These are phyloP conservation scores for Cronartium quercuum DNA, from an alignment of 1,284 basidiomycete genomes.

Conservation along the genomic window DNA sequence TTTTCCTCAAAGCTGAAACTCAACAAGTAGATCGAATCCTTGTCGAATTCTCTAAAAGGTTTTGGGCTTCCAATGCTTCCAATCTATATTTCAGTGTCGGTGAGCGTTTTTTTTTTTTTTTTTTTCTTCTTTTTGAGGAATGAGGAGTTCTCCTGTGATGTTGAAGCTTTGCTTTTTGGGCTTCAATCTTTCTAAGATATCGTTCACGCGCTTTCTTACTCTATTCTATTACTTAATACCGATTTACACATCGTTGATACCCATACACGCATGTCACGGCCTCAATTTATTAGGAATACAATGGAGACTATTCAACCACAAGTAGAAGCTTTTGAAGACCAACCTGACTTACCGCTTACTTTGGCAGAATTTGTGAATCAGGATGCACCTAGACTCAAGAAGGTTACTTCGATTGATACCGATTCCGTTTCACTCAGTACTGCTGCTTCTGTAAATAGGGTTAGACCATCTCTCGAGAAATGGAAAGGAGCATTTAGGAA, in stretches of 20 bases:
- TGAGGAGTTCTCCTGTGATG: not conserved
- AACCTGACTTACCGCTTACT: slow-evolving; percentile 14
- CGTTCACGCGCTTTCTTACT: slow-evolving; percentile 87
- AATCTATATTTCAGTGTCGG: slow-evolving; percentile 73
- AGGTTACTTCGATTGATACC: not conserved
- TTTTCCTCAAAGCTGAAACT: slow-evolving; percentile 90
- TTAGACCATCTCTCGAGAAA: slow-evolving; percentile 27
- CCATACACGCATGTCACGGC: slow-evolving; percentile 79
- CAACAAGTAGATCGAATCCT: slow-evolving; percentile 97
- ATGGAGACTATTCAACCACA: slow-evolving; percentile 68
- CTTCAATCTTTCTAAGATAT: slow-evolving; percentile 57
- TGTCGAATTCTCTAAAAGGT: slow-evolving; percentile 78
- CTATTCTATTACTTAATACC: slow-evolving; percentile 88
- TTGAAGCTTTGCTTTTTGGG: not conserved
- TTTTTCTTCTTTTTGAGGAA: not conserved
- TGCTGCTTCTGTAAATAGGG: not conserved
- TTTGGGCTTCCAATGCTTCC: slow-evolving; percentile 80
- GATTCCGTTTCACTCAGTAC: not conserved
- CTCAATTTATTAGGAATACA: slow-evolving; percentile 87
- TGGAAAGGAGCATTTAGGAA: slow-evolving; percentile 20
- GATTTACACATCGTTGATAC: slow-evolving; percentile 94
- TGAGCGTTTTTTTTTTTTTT: slow-evolving; percentile 51
- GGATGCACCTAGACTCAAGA: not conserved
- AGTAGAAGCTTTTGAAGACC: not conserved
- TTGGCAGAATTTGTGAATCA: slow-evolving; percentile 44